Percentiles rank a stretch among this genome's conserved stretches.
Evolutionary conservation across 139 green algal genomes (phyloP).

Genomic region (Chlorella sp.): DNA sequence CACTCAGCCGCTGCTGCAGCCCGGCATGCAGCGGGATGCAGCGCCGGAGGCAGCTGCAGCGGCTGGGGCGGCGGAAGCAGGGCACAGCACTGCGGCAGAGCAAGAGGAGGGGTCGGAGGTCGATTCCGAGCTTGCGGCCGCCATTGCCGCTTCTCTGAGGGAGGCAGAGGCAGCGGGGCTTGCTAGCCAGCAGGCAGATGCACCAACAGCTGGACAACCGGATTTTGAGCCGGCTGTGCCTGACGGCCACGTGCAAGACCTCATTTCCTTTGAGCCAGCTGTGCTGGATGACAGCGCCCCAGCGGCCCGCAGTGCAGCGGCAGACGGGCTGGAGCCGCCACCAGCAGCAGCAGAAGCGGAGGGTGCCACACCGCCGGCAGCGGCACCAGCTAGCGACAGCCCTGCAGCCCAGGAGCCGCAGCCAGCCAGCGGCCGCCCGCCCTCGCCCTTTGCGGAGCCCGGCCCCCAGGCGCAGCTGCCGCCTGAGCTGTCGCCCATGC

Average conservation of each 20-base stretch:
- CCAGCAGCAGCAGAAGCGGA: background rate
- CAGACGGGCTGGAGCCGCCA: background rate
- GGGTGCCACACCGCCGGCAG: background rate
- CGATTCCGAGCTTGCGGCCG: too few relatives aligned
- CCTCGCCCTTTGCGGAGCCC: background rate
- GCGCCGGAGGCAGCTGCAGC: background rate
- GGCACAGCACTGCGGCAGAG: background rate
- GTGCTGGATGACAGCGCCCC: too few relatives aligned
- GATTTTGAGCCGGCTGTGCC: too few relatives aligned
- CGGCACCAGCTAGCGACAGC: background rate
- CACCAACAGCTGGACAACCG: too few relatives aligned
- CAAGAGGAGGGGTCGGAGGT: too few relatives aligned
- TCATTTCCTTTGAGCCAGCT: too few relatives aligned
- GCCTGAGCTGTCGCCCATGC: conserved; percentile 36
- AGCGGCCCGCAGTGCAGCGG: too few relatives aligned
- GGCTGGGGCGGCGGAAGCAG: background rate
- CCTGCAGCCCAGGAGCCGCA: background rate
- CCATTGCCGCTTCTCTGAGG: too few relatives aligned
- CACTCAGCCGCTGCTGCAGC: conserved; percentile 14
- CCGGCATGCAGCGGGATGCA: background rate
- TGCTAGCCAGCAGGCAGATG: too few relatives aligned
- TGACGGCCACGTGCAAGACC: too few relatives aligned
- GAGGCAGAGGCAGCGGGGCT: too few relatives aligned
- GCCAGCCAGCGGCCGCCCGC: background rate
- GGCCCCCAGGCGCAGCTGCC: background rate